Percentiles rank a stretch among this genome's conserved stretches.
Conservation (phyloP, 768 basidiomycete genomes). For the Russula emetica region DNA sequence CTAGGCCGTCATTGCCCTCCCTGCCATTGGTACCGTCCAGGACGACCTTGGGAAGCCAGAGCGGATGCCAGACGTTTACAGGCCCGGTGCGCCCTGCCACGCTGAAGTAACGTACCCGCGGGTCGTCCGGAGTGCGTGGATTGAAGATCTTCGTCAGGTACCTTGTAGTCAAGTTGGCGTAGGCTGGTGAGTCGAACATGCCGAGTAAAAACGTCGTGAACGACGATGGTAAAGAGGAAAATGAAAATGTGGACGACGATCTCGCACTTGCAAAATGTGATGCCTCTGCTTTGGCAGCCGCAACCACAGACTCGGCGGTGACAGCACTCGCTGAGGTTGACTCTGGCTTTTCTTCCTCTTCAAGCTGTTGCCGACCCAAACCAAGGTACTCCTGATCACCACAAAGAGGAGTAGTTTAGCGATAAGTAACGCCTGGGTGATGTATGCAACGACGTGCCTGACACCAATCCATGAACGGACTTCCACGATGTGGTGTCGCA, state of each 20-base stretch:
- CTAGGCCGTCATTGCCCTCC: slow-evolving; percentile 90
- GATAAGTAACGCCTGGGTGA: neutral
- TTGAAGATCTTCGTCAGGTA: slow-evolving; percentile 81
- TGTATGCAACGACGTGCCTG: slow-evolving; percentile 46
- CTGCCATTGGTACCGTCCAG: slow-evolving; percentile 74
- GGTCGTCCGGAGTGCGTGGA: slow-evolving; percentile 72
- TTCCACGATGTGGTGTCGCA: slow-evolving; percentile 91
- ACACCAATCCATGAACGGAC: slow-evolving; percentile 99
- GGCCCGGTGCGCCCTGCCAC: slow-evolving; percentile 72
- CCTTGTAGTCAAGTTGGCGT: slow-evolving; percentile 83
- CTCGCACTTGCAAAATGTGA: neutral
- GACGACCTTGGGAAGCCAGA: slow-evolving; percentile 95
- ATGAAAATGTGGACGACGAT: slow-evolving; percentile 38
- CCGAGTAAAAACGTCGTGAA: slow-evolving; percentile 85
- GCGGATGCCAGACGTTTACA: slow-evolving; percentile 82
- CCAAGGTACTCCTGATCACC: slow-evolving; percentile 77
- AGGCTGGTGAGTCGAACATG: slow-evolving; percentile 93
- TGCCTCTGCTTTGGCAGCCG: neutral
- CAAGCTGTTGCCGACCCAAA: slow-evolving; percentile 47
- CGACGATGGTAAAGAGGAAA: slow-evolving; percentile 69
- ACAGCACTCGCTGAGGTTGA: neutral
- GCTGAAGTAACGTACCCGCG: slow-evolving; percentile 85
- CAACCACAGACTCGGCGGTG: neutral
- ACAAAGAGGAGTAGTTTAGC: neutral
- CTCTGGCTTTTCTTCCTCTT: neutral